Evolutionary conservation across 164 flowering plant species (phyloP).

Genomic region (Platanus orientalis): DNA sequence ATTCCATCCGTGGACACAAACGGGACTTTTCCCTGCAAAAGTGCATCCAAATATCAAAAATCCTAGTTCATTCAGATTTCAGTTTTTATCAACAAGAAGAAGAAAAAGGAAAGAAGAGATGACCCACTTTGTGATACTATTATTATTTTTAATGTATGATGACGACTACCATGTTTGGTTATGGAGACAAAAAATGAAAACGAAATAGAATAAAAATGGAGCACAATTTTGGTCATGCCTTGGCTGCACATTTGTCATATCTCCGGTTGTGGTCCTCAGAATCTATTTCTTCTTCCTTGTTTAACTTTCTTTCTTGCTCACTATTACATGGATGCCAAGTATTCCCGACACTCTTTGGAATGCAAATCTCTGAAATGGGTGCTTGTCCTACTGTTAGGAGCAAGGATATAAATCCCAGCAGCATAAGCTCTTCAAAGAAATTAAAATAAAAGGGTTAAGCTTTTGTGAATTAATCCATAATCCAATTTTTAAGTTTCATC

Average conservation of each 20-base stretch:
- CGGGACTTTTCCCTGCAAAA: neutral
- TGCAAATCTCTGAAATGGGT: slow-evolving; percentile 30
- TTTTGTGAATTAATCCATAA: too few species aligned
- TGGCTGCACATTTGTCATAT: slow-evolving; percentile 8
- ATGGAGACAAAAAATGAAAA: neutral
- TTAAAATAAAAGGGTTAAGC: slow-evolving; percentile 1
- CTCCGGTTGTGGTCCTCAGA: slow-evolving; percentile 1
- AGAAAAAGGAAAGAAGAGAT: too few species aligned
- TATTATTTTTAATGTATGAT: too few species aligned
- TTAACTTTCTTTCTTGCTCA: slow-evolving; percentile 9
- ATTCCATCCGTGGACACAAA: too few species aligned
- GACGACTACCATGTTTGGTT: too few species aligned
- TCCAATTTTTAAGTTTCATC: too few species aligned
- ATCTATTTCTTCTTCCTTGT: neutral
- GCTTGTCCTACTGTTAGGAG: slow-evolving; percentile 41
- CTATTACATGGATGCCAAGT: slow-evolving; percentile 47
- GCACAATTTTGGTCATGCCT: slow-evolving; percentile 1
- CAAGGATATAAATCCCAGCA: slow-evolving; percentile 48
- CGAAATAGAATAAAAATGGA: too few species aligned
- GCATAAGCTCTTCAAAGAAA: slow-evolving; percentile 39
- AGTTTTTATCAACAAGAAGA: too few species aligned
- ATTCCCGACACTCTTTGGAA: slow-evolving; percentile 26
- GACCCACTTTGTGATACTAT: too few species aligned
- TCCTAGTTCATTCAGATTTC: too few species aligned
- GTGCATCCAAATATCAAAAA: neutral